Evolutionary conservation across 257 asterid genomes (phyloP).

Genomic region (Nyctanthes arbortristis): DNA sequence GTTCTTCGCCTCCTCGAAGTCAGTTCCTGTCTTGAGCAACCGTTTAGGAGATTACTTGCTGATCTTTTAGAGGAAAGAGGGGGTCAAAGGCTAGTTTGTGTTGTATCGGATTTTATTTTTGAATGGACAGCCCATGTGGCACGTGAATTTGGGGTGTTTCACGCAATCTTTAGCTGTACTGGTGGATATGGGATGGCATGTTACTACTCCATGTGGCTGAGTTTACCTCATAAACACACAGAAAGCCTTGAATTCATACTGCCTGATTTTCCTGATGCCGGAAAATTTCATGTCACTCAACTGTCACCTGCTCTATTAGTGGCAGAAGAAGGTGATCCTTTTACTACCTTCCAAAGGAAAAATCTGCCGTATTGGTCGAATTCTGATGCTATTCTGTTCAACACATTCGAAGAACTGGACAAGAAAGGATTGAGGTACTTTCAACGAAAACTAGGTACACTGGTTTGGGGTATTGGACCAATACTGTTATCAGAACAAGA

Average conservation of each 20-base stretch:
- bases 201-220: slow-evolving; percentile 56
- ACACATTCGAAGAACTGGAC: slow-evolving; percentile 57
- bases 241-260: slow-evolving; percentile 43
- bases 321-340: slow-evolving; percentile 43
- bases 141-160: slow-evolving; percentile 50
- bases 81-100: slow-evolving; percentile 44
- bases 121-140: slow-evolving; percentile 58
- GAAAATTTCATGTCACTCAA: slow-evolving; percentile 47
- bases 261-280: slow-evolving; percentile 71
- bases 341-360: slow-evolving; percentile 36
- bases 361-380: slow-evolving; percentile 44
- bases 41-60: slow-evolving; percentile 34
- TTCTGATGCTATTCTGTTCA: slow-evolving; percentile 53
- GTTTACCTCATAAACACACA: slow-evolving; percentile 44
- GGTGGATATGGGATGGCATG: slow-evolving; percentile 73
- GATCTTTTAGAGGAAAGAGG: slow-evolving; percentile 14
- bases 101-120: slow-evolving; percentile 54
- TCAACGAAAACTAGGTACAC: slow-evolving; percentile 39
- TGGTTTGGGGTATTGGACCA: slow-evolving; percentile 61
- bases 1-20: slow-evolving; percentile 40
- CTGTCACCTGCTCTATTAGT: slow-evolving; percentile 39
- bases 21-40: slow-evolving; percentile 30
- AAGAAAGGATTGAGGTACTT: slow-evolving; percentile 45
- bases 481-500: slow-evolving; percentile 30
- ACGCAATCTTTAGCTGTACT: slow-evolving; percentile 42